These are phyloP conservation scores for Monosporascus sp. DNA, from an alignment of 2,329 filamentous ascomycete genomes.

Conservation along the genomic window DNA sequence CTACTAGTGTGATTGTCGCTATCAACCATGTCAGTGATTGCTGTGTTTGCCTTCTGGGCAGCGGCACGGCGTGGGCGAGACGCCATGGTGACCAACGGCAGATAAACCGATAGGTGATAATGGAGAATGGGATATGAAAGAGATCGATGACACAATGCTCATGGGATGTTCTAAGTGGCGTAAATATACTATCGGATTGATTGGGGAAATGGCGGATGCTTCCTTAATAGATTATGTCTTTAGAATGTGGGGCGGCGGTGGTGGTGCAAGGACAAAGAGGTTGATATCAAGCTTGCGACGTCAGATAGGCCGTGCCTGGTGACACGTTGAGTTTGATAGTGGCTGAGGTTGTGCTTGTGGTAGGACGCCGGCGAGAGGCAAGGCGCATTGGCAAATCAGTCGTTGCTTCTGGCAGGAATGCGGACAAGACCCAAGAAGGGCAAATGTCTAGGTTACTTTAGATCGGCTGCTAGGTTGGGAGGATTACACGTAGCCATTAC, in stretches of 20 bases:
- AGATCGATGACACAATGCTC: conserved; percentile 1
- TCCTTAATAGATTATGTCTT: neutral
- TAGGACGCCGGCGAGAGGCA: conserved; percentile 17
- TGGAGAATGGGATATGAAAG: neutral
- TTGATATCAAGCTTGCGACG: conserved; percentile 26
- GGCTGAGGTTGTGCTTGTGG: conserved; percentile 3
- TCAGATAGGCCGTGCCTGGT: conserved; percentile 9
- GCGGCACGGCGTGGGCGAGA: conserved; percentile 36
- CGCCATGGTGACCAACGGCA: conserved; percentile 17
- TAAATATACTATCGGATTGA: neutral
- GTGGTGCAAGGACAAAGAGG: conserved; percentile 18
- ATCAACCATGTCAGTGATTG: conserved; percentile 47
- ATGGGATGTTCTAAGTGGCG: conserved; percentile 1
- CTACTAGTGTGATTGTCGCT: conserved; percentile 36
- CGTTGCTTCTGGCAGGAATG: too few species aligned
- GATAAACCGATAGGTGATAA: neutral
- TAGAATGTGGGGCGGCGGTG: conserved; percentile 5
- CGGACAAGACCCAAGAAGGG: neutral
- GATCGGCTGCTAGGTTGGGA: neutral
- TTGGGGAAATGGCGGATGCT: neutral
- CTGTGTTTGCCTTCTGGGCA: conserved; percentile 39
- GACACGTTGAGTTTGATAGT: conserved; percentile 11
- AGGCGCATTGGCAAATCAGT: neutral
- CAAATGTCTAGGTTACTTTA: too few species aligned
- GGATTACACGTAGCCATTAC: conserved; percentile 18